Percentiles rank a stretch among this genome's conserved stretches.
These are phyloP conservation scores for Litchi chinensis DNA, from an alignment of 345 rosid species.

Conservation along the genomic window DNA sequence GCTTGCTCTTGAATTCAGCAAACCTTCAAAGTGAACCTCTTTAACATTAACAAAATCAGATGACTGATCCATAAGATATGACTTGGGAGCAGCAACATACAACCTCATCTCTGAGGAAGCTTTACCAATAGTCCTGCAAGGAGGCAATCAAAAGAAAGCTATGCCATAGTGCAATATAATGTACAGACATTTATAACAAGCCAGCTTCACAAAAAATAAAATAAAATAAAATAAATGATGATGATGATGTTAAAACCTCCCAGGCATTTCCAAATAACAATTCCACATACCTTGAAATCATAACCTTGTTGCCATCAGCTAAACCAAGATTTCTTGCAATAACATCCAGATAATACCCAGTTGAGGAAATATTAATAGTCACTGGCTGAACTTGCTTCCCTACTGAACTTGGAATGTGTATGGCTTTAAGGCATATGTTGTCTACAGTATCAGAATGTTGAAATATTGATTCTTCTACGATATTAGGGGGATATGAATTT, in stretches of 20 bases:
- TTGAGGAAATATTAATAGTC: conserved; percentile 47
- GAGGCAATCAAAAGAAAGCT: conserved; percentile 27
- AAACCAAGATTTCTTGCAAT: conserved; percentile 69
- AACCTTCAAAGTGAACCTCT: conserved; percentile 36
- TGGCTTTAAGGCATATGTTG: conserved; percentile 36
- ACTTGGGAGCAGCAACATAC: conserved; percentile 59
- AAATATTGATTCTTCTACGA: conserved; percentile 40
- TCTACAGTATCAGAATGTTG: conserved; percentile 40
- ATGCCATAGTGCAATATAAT: conserved; percentile 21
- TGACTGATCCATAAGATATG: conserved; percentile 35
- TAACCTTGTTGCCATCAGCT: conserved; percentile 57
- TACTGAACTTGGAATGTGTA: conserved; percentile 52
- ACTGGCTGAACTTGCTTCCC: conserved; percentile 47
- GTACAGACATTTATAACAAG: conserved; percentile 3
- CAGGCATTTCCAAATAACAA: conserved; percentile 7
- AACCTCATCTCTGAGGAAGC: conserved; percentile 82
- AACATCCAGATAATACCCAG: conserved; percentile 66
- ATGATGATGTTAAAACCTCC: neutral
- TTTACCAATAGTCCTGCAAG: conserved; percentile 75
- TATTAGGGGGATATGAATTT: conserved; percentile 52
- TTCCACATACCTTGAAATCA: conserved; percentile 69
- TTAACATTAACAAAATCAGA: conserved; percentile 34
- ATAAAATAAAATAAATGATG: neutral
- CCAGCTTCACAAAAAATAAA: no score
- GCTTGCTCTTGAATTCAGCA: conserved; percentile 77